Evolutionary conservation across 2,329 filamentous ascomycete genomes (phyloP).

Genomic region (Sphaceloma murrayae): DNA sequence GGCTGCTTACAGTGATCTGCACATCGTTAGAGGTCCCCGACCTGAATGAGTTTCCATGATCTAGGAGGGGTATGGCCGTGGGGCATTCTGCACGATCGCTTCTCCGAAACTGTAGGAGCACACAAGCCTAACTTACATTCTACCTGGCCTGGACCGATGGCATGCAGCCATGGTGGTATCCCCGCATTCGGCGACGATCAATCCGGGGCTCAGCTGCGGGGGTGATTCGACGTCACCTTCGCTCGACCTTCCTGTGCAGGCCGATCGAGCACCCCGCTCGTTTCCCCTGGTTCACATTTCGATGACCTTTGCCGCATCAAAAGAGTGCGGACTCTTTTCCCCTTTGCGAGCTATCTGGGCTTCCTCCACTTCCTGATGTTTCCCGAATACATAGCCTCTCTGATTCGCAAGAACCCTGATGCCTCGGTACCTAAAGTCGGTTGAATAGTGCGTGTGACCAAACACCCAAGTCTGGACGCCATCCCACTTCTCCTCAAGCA

Average conservation of each 20-base stretch:
- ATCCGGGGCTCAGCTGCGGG: background rate
- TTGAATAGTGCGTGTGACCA: slow-evolving; percentile 39
- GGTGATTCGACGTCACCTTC: background rate
- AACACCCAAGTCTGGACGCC: slow-evolving; percentile 35
- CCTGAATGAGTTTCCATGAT: too few species aligned
- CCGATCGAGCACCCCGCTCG: too few species aligned
- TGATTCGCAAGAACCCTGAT: slow-evolving; percentile 18
- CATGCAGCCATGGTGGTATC: too few species aligned
- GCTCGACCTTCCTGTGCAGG: background rate
- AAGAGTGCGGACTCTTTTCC: background rate
- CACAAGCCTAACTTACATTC: too few species aligned
- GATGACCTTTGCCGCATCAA: background rate
- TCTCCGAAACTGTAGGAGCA: too few species aligned
- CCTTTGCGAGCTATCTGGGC: background rate
- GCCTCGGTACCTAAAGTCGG: slow-evolving; percentile 27
- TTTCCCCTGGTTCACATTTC: too few species aligned
- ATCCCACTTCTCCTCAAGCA: slow-evolving; percentile 23
- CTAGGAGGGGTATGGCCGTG: background rate
- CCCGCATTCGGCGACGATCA: too few species aligned
- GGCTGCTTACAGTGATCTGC: too few species aligned
- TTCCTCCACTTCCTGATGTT: too few species aligned
- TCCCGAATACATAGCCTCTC: slow-evolving; percentile 1
- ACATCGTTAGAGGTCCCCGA: too few species aligned
- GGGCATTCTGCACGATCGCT: too few species aligned
- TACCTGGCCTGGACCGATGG: too few species aligned